Evolutionary conservation across 2,329 filamentous ascomycete genomes (phyloP), one percentile per base, ranked within the genome.

Genomic region (Trichoderma sp.): DNA sequence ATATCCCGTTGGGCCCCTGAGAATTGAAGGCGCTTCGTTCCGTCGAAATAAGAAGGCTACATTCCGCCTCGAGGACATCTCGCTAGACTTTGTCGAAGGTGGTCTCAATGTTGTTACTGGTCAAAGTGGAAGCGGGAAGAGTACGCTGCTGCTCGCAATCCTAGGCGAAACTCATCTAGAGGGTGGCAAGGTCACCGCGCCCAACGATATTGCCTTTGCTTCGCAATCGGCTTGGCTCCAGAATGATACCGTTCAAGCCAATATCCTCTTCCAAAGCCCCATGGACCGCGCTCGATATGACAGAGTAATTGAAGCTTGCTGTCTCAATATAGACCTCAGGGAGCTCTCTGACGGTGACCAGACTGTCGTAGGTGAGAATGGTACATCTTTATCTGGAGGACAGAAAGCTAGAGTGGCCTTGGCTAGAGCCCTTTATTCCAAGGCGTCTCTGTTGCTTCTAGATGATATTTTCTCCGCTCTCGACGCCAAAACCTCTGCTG

Each of bases 381-480:
- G 87, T 0, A 84, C 86, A 6, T 86, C 86, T 4, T 78, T 89
- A 9, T 88, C 86, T 0, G 87, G 87, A 26, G 87, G 87, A 0
- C 87, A 89, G 73, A 87, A 87, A 74, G 86, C 86, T 34, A 83
- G 87, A 6, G 85, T 89, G 43, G 86, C 87, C 14, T 77, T 90
- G 39, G 88, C 88, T 1, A 82, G 88, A 71, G 86, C 87, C 7
- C 77, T 90, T 1, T 90, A 90, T 77, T 89, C 87, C 1, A 85
- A 85, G 69, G 84, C 88, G 0, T 81, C 86, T 2, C 81, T 89
- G 2, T 79, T 90, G 26, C 80, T 90, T 0, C 83, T 90, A 1
- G 88, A 90, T 73, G 88, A 90, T 72, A 83, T 89, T 3, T 88
- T 90, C 74, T 87, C 88, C 1, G 88, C 88, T 0, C 81, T 90